Conservation (phyloP, 345 rosid genomes). For the Gossypium ekmanianum region DNA sequence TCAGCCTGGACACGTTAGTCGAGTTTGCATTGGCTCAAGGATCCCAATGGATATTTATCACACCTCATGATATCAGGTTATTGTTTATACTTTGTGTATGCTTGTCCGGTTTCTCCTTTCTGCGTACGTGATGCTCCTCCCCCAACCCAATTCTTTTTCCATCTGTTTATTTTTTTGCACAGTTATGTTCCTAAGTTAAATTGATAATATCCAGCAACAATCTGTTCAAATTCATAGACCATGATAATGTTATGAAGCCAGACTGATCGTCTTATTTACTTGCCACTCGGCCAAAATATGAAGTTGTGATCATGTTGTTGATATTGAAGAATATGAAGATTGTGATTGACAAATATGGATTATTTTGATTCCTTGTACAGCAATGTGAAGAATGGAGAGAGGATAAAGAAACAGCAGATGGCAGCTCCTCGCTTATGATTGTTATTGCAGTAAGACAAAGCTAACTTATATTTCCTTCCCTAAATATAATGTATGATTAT, state of each 20-base stretch:
- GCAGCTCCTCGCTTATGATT: constrained; percentile 83
- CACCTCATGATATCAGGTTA: constrained; percentile 97
- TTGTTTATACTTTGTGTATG: neutral
- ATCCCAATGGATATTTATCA: constrained; percentile 94
- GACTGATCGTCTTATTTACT: neutral
- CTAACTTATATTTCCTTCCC: neutral
- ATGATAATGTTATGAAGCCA: neutral
- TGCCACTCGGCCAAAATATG: neutral
- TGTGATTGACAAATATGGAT: neutral
- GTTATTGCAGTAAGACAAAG: neutral
- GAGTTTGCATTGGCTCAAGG: constrained; percentile 83
- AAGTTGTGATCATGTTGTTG: neutral
- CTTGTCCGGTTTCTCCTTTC: neutral
- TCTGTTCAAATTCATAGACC: neutral
- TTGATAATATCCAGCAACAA: neutral
- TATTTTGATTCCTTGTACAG: constrained; percentile 35
- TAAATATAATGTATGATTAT: no score
- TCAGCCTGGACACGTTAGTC: constrained; percentile 81
- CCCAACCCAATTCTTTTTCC: neutral
- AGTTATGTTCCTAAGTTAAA: neutral
- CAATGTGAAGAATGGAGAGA: constrained; percentile 62
- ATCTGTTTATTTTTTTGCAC: neutral
- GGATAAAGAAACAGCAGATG: constrained; percentile 91
- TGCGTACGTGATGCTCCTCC: neutral
- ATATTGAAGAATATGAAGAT: neutral